Evolutionary conservation across 768 basidiomycete species (phyloP), one percentile per base, ranked within the genome.

Genomic region (Hypsizygus marmoreus): DNA sequence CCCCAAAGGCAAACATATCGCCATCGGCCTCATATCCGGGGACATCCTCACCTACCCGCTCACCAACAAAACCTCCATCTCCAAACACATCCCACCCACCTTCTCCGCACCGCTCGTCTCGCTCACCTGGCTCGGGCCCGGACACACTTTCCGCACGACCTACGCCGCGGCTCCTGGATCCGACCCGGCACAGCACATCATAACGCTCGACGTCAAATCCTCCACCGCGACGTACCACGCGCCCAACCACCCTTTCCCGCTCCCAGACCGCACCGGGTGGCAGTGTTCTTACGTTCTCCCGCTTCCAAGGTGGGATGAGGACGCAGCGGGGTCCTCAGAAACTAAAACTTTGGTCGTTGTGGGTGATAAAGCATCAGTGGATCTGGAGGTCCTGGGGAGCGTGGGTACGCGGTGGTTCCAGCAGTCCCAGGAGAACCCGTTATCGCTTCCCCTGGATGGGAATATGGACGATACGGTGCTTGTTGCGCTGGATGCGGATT

Each of bases 1-100:
- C 3, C 86, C 89, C 1, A 90, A 89, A 61, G 90, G 89, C 34
- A 92, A 89, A 59, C 89, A 91, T 45, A 71, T 92, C 31, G 88
- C 87, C 1, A 77, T 92, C 35, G 90, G 85, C 17, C 66, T 90
- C 12, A 77, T 77, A 52, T 75, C 72, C 14, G 88, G 89, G 2
- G 84, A 86, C 43, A 82, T 91, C 29, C 60, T 88, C 31, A 82
- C 86, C 0, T 91, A 81, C 59, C 72, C 76, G 29, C 74, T 84
- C 17, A 70, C 70, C 9, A 79, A 80, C 44, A 79, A 79, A 8
- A 66, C 75, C 4, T 65, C 69, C 2, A 72, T 74, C 5, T 80
- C 87, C 57, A 80, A 75, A 39, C 77, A 81, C 51, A 71, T 90
- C 28, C 85, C 88, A 14, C 74, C 81, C 1, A 76, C 82, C 0